Base-by-base conservation (phyloP, 768 basidiomycete species). In the Kwoniella europaea region DNA sequence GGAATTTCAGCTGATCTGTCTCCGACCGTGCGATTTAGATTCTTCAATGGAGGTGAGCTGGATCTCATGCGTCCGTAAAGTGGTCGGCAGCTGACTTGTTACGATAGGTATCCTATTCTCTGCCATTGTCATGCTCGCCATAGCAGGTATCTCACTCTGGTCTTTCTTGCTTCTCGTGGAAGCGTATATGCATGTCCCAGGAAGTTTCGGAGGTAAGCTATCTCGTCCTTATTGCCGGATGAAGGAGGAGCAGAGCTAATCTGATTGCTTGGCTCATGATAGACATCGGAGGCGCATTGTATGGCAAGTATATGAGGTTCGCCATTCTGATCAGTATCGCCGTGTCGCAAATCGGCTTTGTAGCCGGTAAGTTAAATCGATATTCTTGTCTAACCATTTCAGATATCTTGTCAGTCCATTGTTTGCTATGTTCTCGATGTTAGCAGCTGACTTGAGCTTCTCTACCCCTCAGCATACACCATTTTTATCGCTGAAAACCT, bases 401-500 rank as follows among this genome's bases (percentile, higher is more conserved):
- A 35, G 35, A 35, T 9, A 35, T 35, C 7, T 9, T 35, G 7
- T 35, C 35, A 35, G 7, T 35, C 7, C 35, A 35, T 7, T 7
- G 35, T 35, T 35, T 35, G 35, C 35, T 35, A 35, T 35, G 35
- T 35, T 35, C 35, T 35, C 41, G 10, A 4, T 27, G 12, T n/a
- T 56, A 80, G 35, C 3, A 35, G 35, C 35, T 35, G 35, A 35
- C 35, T 35, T 4, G 7, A 35, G 6, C 35, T 35, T 6, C 5
- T 35, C 35, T 1, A 35, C 35, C 35, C 35, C 6, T 35, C 89
- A 43, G 94, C 94, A 13, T 99, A 99, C 83, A 93, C 91, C 16
- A 97, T 98, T 81, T 98, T 98, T 82, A 93, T 98, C 54, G 91
- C 95, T 1, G 89, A 95, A 85, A 97, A 95, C 81, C 87, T 84